Conservation (phyloP, 257 asterid species). For the Lycium barbarum region DNA sequence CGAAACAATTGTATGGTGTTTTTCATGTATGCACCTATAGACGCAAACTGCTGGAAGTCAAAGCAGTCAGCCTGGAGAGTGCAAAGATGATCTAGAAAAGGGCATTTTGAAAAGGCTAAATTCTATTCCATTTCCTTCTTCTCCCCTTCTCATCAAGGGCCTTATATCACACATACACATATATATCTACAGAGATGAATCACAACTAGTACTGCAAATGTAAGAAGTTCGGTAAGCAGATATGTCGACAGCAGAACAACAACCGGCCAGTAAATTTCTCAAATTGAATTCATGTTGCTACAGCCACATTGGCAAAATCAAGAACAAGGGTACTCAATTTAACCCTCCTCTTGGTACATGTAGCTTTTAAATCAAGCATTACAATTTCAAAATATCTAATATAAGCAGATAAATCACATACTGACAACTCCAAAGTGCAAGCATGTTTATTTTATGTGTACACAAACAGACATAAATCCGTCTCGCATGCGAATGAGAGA, state of each 20-base stretch:
- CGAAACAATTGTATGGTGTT: neutral
- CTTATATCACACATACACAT: neutral
- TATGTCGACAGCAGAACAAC: constrained; percentile 48
- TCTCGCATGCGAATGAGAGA: too few relatives aligned
- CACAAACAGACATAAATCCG: neutral
- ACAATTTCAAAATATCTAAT: neutral
- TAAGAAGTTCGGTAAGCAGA: constrained; percentile 46
- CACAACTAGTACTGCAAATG: neutral
- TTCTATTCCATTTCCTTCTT: constrained; percentile 12
- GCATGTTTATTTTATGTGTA: neutral
- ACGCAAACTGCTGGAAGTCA: constrained; percentile 31
- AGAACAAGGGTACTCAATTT: constrained; percentile 42
- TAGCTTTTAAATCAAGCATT: constrained; percentile 35
- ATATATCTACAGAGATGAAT: too few relatives aligned
- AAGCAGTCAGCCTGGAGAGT: constrained; percentile 43
- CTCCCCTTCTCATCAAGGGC: constrained; percentile 26
- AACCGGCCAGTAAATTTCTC: constrained; percentile 68
- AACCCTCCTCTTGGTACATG: constrained; percentile 60
- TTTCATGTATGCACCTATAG: constrained; percentile 26
- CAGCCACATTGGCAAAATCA: constrained; percentile 61
- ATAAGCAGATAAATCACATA: neutral
- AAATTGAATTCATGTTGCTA: constrained; percentile 43
- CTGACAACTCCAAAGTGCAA: neutral
- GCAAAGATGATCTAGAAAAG: constrained; percentile 32
- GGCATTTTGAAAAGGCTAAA: constrained; percentile 33